Conservation (phyloP, 306 rosid species). For the Citrullus colocynthis region DNA sequence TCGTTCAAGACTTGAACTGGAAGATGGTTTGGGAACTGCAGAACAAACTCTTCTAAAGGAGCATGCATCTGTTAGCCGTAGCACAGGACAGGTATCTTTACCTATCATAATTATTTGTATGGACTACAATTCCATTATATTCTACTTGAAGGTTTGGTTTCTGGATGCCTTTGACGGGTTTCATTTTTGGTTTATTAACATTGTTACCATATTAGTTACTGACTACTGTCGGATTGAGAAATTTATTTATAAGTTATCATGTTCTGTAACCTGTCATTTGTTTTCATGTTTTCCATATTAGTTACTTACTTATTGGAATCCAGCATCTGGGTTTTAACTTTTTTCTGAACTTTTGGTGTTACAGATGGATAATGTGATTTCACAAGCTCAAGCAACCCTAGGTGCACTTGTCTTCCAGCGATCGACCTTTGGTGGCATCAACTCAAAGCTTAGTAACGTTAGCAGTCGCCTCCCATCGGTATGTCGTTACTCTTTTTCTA, state of each 20-base stretch:
- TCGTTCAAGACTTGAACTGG: conserved; percentile 81
- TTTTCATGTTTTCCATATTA: background rate
- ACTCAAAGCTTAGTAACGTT: conserved; percentile 82
- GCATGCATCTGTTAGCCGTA: conserved; percentile 70
- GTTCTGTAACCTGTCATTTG: background rate
- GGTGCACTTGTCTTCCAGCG: conserved; percentile 87
- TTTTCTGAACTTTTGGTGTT: background rate
- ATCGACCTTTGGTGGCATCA: conserved; percentile 88
- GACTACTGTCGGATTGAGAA: background rate
- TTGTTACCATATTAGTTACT: background rate
- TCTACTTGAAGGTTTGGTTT: background rate
- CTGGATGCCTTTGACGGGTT: background rate
- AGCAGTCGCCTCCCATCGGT: conserved; percentile 94
- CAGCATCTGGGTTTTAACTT: background rate
- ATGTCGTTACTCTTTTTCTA: conserved; percentile 7
- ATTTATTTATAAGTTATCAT: background rate
- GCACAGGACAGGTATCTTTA: conserved; percentile 71
- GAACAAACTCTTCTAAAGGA: conserved; percentile 75
- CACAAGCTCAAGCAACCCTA: conserved; percentile 94
- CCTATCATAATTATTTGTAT: background rate
- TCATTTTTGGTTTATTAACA: background rate
- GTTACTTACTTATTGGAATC: background rate
- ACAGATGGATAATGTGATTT: conserved; percentile 80
- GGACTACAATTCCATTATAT: background rate
- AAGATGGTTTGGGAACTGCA: conserved; percentile 52